Base-by-base conservation (phyloP, 768 basidiomycete species). In the Leccinum uliginosum region DNA sequence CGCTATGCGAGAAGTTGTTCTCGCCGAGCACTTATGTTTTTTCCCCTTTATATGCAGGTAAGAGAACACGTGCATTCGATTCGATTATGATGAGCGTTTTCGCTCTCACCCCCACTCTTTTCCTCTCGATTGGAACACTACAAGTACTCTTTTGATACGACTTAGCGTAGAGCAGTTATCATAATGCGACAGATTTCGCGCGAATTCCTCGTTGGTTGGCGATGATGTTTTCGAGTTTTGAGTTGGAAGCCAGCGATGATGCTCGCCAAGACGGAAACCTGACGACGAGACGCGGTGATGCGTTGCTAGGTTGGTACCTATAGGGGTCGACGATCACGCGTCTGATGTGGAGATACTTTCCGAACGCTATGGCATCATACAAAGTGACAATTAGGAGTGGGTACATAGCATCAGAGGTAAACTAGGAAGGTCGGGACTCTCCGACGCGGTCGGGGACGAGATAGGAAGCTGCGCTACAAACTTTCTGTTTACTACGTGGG, bases 11-110 rank as follows among this genome's bases (percentile, higher is more conserved):
- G 54, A 48, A 43, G 10, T n/a, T 60, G 48, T 63, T 56, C 40
- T 51, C 53, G 10, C 54, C 38, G 46, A 47, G 53, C 58, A 59
- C 57, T 40, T 62, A 53, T 43, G 70, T 52, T 56, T 55, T 65
- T 11, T 17, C 9, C 40, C 19, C 40, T 51, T 32, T 62, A 68
- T 61, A 68, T 66, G 68, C 62, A 61, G 66, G 70, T 66, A 68
- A 67, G 62, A 48, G 49, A 56, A 49, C 40, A 54, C 61, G 66
- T 58, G 62, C 69, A 61, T 24, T 43, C 19, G 40, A 43, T 43
- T 40, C n/a, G 40, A 40, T 40, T 19, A 40, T 40, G 40, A 40
- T 40, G 40, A 43, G 40, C 19, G 11, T 43, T 19, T 19, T 43
- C 40, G 19, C 11, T 43, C 40, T 43, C 40, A 43, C 10, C 11